Conservation (phyloP, 805 yeast genomes). For the Sungouiella thailandica region DNA sequence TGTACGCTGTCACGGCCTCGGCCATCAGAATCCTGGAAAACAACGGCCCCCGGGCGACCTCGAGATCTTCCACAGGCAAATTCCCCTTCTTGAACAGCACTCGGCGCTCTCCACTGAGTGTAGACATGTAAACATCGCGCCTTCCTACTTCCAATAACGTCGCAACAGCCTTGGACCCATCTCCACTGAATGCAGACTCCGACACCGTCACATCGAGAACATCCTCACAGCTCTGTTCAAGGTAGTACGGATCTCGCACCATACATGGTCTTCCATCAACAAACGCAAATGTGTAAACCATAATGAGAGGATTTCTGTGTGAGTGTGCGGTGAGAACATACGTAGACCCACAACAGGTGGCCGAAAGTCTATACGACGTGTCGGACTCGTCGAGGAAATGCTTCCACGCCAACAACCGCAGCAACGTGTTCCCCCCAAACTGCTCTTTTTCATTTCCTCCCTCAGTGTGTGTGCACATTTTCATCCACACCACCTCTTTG, state of each 20-base stretch:
- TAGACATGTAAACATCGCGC: background rate
- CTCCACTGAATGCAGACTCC: background rate
- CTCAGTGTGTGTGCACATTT: too few species aligned
- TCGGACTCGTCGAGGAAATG: constrained; percentile 58
- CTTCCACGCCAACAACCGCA: constrained; percentile 63
- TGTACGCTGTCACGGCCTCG: background rate
- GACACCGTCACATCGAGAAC: background rate
- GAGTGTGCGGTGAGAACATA: constrained; percentile 23
- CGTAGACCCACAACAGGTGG: constrained; percentile 18
- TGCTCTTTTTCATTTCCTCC: too few species aligned
- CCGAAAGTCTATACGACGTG: constrained; percentile 40
- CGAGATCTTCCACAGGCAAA: too few species aligned
- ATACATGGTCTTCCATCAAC: constrained; percentile 31
- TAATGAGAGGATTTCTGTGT: constrained; percentile 22
- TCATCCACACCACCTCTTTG: constrained; percentile 57
- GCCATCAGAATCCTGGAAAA: background rate
- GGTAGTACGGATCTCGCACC: constrained; percentile 31
- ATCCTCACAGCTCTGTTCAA: background rate
- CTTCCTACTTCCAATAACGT: background rate
- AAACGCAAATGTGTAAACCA: constrained; percentile 31
- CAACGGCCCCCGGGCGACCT: background rate
- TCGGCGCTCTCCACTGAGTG: background rate
- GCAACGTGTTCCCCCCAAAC: constrained; percentile 22
- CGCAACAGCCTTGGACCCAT: background rate
- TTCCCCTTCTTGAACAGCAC: background rate